phyloP scores from a whole-genome alignment of 148 eudicot species.

The Fagopyrum esculentum region DNA sequence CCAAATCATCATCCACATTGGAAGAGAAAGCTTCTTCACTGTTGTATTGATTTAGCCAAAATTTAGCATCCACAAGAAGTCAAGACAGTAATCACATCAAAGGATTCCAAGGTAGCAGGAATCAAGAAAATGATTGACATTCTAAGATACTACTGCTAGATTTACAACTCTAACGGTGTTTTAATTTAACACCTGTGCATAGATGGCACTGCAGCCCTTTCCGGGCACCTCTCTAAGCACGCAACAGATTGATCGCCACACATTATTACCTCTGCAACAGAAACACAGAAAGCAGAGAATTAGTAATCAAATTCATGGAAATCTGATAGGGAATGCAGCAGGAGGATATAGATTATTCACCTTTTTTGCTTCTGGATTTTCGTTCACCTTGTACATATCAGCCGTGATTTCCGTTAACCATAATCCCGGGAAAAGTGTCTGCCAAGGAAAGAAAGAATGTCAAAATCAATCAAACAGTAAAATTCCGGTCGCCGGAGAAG shows the following conservation, averaged over 20 bases:
- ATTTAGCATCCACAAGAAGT: neutral
- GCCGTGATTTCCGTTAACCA: slow-evolving; percentile 36
- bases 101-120: neutral
- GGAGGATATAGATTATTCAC: slow-evolving; percentile 12
- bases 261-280: neutral
- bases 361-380: slow-evolving; percentile 20
- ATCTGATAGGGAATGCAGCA: neutral
- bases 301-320: neutral
- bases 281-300: neutral
- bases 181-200: slow-evolving; percentile 9
- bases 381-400: slow-evolving; percentile 32
- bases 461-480: neutral
- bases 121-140: neutral
- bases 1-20: slow-evolving; percentile 3
- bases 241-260: neutral
- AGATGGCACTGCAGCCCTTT: neutral
- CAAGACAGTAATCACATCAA: neutral
- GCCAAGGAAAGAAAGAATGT: neutral
- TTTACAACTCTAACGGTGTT: slow-evolving; percentile 1
- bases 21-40: neutral
- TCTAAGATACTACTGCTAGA: slow-evolving; percentile 1
- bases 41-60: neutral
- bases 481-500: neutral
- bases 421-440: slow-evolving; percentile 31
- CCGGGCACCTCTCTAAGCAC: slow-evolving; percentile 1